phyloP scores from a whole-genome alignment of 768 basidiomycete species.

The Cystobasidium ongulense region DNA sequence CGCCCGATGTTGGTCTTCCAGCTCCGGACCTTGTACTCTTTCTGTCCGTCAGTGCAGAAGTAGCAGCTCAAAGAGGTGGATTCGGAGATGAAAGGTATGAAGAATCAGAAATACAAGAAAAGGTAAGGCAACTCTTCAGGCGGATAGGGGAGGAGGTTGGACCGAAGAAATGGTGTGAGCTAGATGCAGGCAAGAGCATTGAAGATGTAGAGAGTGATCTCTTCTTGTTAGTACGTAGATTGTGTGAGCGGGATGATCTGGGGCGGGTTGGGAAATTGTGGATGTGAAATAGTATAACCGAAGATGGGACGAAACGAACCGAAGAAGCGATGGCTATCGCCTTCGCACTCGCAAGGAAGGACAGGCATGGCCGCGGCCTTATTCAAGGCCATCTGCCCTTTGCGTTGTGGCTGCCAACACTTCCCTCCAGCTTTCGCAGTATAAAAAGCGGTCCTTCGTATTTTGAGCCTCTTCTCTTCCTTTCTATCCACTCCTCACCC shows the following conservation, averaged over 20 bases:
- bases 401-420: background rate
- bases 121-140: slow-evolving; percentile 56
- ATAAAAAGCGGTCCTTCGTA: slow-evolving; percentile 3
- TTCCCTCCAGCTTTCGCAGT: background rate
- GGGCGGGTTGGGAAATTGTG: slow-evolving; percentile 8
- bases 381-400: background rate
- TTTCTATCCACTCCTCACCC: background rate
- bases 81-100: slow-evolving; percentile 47
- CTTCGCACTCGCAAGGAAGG: background rate
- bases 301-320: too few species aligned
- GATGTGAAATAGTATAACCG: background rate
- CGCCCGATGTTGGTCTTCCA: slow-evolving; percentile 79
- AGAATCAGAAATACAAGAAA: slow-evolving; percentile 62
- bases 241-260: background rate
- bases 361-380: background rate
- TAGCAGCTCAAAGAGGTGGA: slow-evolving; percentile 54
- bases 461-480: background rate
- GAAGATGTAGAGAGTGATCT: slow-evolving; percentile 16
- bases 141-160: slow-evolving; percentile 10
- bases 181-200: slow-evolving; percentile 20
- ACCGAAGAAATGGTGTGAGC: background rate
- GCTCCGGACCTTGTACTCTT: slow-evolving; percentile 81
- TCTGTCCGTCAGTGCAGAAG: slow-evolving; percentile 67
- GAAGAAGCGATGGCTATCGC: background rate
- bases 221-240: background rate